Conservation (phyloP, 2,329 filamentous ascomycete genomes). For the Alternaria atra region DNA sequence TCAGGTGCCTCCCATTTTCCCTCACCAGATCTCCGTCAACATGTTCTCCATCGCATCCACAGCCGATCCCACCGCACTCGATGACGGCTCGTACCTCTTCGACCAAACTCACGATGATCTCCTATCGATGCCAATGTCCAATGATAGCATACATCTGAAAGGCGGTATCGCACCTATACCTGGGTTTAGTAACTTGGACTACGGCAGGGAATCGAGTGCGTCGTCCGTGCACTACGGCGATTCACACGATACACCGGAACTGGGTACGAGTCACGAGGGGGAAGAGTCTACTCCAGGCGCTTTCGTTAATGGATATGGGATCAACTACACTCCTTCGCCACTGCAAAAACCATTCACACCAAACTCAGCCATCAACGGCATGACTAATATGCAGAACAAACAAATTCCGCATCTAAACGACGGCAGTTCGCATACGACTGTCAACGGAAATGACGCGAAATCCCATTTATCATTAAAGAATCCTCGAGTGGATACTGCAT, state of each 20-base stretch:
- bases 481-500: constrained; percentile 21
- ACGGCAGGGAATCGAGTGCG: constrained; percentile 50
- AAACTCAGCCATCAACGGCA: constrained; percentile 28
- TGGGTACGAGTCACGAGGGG: constrained; percentile 44
- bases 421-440: constrained; percentile 13
- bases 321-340: constrained; percentile 41
- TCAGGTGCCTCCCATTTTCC: constrained; percentile 42
- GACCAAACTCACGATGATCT: constrained; percentile 42
- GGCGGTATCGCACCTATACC: constrained; percentile 40
- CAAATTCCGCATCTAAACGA: constrained; percentile 23
- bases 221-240: constrained; percentile 53
- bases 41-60: constrained; percentile 50
- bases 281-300: constrained; percentile 44
- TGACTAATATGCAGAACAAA: constrained; percentile 18
- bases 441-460: constrained; percentile 21
- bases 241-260: constrained; percentile 48
- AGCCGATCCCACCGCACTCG: constrained; percentile 44
- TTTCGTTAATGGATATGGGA: constrained; percentile 38
- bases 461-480: constrained; percentile 21
- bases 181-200: constrained; percentile 49
- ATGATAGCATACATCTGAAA: constrained; percentile 48
- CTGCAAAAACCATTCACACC: constrained; percentile 39
- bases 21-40: constrained; percentile 28
- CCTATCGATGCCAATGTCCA: constrained; percentile 44
- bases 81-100: constrained; percentile 49